phyloP scores from a whole-genome alignment of 1,139 yeast species.

The Wickerhamomyces sp. region DNA sequence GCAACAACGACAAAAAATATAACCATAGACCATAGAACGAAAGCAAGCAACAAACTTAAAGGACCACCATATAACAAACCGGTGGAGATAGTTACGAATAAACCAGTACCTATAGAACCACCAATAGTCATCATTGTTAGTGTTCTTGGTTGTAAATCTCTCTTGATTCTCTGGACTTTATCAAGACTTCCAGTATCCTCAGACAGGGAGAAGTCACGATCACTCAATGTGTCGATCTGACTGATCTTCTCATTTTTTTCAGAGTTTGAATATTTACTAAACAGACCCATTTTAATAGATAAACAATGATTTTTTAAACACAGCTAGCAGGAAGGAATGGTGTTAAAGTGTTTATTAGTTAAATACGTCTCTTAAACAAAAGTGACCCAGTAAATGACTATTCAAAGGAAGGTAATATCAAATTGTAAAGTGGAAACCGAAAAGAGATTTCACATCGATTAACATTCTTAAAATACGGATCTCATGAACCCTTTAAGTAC shows the following conservation, averaged over 20 bases:
- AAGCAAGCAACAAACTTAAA: slow-evolving; percentile 60
- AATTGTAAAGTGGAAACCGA: too few relatives aligned
- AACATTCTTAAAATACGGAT: too few relatives aligned
- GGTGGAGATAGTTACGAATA: slow-evolving; percentile 62
- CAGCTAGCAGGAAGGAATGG: too few relatives aligned
- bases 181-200: slow-evolving; percentile 8
- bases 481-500: too few relatives aligned
- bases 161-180: slow-evolving; percentile 20
- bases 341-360: too few relatives aligned
- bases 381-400: too few relatives aligned
- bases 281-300: not conserved
- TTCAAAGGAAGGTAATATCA: too few relatives aligned
- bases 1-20: slow-evolving; percentile 62
- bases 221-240: not conserved
- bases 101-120: slow-evolving; percentile 79
- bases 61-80: slow-evolving; percentile 69
- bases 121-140: slow-evolving; percentile 72
- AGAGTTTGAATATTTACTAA: not conserved
- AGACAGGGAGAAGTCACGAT: not conserved
- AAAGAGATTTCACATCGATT: too few relatives aligned
- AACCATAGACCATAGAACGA: slow-evolving; percentile 45
- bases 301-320: too few relatives aligned
- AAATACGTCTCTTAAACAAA: too few relatives aligned
- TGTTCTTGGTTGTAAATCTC: slow-evolving; percentile 45
- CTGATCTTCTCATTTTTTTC: not conserved